These are phyloP conservation scores for Calonectria pseudoreteaudii DNA, from an alignment of 2,329 filamentous ascomycete genomes.

Conservation along the genomic window DNA sequence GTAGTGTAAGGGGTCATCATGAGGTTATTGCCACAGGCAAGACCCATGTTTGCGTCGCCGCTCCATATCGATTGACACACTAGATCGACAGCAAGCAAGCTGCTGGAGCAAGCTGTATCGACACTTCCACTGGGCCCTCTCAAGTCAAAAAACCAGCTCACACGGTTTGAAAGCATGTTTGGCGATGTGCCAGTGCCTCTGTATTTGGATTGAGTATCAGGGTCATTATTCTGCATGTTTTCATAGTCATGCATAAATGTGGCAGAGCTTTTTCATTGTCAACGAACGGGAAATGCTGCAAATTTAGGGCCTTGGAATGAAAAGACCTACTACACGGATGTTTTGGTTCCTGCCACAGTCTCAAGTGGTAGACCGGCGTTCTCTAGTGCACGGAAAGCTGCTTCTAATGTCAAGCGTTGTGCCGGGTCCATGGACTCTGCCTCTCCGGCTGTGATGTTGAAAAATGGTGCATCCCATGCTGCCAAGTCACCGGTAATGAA, in stretches of 20 bases:
- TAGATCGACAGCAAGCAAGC: slow-evolving; percentile 31
- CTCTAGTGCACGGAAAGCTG: slow-evolving; percentile 51
- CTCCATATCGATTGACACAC: slow-evolving; percentile 52
- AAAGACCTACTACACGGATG: slow-evolving; percentile 46
- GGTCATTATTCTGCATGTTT: slow-evolving; percentile 47
- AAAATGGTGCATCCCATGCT: slow-evolving; percentile 1
- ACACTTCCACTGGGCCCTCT: slow-evolving; percentile 31
- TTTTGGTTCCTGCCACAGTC: slow-evolving; percentile 43
- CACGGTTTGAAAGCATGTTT: slow-evolving; percentile 53
- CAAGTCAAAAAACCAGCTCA: slow-evolving; percentile 52
- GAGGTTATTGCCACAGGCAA: slow-evolving; percentile 35
- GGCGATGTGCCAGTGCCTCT: slow-evolving; percentile 45
- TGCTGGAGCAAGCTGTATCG: slow-evolving; percentile 35
- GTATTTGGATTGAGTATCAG: slow-evolving; percentile 37
- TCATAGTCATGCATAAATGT: slow-evolving; percentile 53
- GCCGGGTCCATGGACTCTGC: slow-evolving; percentile 49
- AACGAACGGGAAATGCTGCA: not conserved
- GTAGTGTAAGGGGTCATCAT: slow-evolving; percentile 32
- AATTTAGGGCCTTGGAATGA: not conserved
- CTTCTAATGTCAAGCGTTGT: slow-evolving; percentile 50
- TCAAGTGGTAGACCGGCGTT: slow-evolving; percentile 49
- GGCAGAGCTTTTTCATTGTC: slow-evolving; percentile 38
- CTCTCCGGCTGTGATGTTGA: not conserved
- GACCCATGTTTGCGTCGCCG: slow-evolving; percentile 44
- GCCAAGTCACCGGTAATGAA: not conserved